Conservation (phyloP, 768 basidiomycete genomes). For the Trametes maxima region DNA sequence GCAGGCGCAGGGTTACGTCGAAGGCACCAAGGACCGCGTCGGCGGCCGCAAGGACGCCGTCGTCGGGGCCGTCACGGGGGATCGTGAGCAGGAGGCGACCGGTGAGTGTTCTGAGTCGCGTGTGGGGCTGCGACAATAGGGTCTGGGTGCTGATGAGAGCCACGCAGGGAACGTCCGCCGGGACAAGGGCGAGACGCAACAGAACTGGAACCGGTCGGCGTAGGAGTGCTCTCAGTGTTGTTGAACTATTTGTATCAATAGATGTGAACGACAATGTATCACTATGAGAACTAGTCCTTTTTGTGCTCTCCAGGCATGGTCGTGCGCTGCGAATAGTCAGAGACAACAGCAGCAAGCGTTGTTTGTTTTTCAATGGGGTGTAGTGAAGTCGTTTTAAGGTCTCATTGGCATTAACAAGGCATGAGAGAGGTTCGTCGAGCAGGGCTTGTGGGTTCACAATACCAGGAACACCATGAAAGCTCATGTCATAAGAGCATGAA, state of each 20-base stretch:
- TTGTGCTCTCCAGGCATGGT: too few relatives aligned
- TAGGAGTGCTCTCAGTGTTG: neutral
- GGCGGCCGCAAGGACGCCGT: slow-evolving; percentile 56
- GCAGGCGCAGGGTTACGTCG: slow-evolving; percentile 50
- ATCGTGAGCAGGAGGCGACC: slow-evolving; percentile 49
- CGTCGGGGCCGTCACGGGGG: slow-evolving; percentile 56
- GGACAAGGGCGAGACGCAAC: slow-evolving; percentile 58
- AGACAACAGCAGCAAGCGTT: too few relatives aligned
- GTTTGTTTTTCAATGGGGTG: too few relatives aligned
- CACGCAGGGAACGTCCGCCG: slow-evolving; percentile 51
- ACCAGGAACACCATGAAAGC: neutral
- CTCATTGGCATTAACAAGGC: too few relatives aligned
- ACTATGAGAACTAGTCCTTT: too few relatives aligned
- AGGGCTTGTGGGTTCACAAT: too few relatives aligned
- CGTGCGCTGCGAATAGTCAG: too few relatives aligned
- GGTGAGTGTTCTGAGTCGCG: slow-evolving; percentile 40
- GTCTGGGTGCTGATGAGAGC: neutral
- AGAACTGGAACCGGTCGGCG: slow-evolving; percentile 45
- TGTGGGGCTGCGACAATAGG: neutral
- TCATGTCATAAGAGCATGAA: neutral
- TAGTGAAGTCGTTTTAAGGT: too few relatives aligned
- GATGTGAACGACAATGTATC: too few relatives aligned
- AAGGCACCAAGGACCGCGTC: slow-evolving; percentile 49
- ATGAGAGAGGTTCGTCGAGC: too few relatives aligned
- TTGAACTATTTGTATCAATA: too few relatives aligned